phyloP scores from a whole-genome alignment of 345 rosid species.

The Dovyalis caffra region DNA sequence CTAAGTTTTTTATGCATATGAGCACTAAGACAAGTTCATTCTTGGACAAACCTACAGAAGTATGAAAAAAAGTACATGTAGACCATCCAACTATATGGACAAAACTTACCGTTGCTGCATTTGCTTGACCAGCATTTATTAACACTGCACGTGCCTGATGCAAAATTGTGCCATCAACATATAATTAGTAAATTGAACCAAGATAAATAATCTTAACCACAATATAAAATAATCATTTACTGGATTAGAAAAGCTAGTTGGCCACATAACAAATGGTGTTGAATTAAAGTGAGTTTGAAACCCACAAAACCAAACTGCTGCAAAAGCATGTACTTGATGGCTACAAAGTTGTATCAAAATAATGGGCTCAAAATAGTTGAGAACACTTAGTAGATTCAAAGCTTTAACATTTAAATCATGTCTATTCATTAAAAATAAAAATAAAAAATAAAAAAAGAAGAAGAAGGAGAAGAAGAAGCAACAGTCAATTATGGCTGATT shows the following conservation, averaged over 20 bases:
- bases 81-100: constrained; percentile 10
- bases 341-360: too few relatives aligned
- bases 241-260: background rate
- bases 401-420: too few relatives aligned
- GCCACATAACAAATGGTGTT: background rate
- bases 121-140: constrained; percentile 98
- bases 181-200: background rate
- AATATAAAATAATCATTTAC: background rate
- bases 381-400: too few relatives aligned
- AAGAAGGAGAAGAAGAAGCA: background rate
- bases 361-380: too few relatives aligned
- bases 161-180: constrained; percentile 6
- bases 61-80: constrained; percentile 6
- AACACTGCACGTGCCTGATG: constrained; percentile 87
- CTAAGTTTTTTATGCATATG: background rate
- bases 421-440: too few relatives aligned
- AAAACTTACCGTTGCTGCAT: constrained; percentile 91
- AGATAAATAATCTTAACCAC: background rate
- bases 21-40: background rate
- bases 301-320: background rate
- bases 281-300: background rate
- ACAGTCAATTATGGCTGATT: too few relatives aligned
- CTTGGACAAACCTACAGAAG: background rate
- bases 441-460: too few relatives aligned
- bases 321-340: too few relatives aligned